Percentiles rank a stretch among this genome's conserved stretches.
phyloP scores from a whole-genome alignment of 192 early-diverging fungal genomes.

The Phlyctochytrium bullatum region DNA sequence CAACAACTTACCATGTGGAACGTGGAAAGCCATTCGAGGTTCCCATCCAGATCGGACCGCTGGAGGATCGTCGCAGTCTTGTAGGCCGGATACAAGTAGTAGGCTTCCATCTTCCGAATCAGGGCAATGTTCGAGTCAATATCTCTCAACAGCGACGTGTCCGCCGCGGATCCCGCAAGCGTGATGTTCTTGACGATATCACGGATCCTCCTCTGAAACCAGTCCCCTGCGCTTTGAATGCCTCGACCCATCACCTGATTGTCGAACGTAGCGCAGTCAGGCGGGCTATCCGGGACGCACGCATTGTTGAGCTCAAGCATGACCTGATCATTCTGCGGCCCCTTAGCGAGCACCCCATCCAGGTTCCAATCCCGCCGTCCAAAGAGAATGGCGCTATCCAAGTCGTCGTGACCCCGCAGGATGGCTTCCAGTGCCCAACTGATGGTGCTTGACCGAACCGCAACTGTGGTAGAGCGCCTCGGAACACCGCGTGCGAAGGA shows the following conservation, averaged over 20 bases:
- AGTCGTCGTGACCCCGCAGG: no score
- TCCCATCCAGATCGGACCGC: neutral
- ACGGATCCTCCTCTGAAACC: conserved; percentile 9
- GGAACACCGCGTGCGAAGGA: neutral
- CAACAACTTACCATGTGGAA: conserved; percentile 30
- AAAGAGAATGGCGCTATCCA: neutral
- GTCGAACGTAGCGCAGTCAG: conserved; percentile 26
- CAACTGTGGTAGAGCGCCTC: neutral
- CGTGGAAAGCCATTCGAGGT: conserved; percentile 22
- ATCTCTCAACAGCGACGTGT: neutral
- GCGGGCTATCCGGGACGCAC: conserved; percentile 23
- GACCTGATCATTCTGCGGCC: neutral
- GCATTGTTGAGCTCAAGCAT: conserved; percentile 25
- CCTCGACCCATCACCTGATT: conserved; percentile 28
- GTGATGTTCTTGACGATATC: neutral
- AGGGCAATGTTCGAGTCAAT: neutral
- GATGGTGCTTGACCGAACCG: no score
- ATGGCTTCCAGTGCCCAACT: neutral
- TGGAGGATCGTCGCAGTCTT: conserved; percentile 4
- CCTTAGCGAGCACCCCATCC: neutral
- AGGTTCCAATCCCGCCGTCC: neutral
- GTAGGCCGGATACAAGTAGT: conserved; percentile 22
- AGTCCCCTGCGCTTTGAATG: conserved; percentile 27
- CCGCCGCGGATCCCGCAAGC: neutral
- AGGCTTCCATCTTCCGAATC: conserved; percentile 15